phyloP scores from a whole-genome alignment of 1,284 basidiomycete species.

The Tylopilus orsonianus region DNA sequence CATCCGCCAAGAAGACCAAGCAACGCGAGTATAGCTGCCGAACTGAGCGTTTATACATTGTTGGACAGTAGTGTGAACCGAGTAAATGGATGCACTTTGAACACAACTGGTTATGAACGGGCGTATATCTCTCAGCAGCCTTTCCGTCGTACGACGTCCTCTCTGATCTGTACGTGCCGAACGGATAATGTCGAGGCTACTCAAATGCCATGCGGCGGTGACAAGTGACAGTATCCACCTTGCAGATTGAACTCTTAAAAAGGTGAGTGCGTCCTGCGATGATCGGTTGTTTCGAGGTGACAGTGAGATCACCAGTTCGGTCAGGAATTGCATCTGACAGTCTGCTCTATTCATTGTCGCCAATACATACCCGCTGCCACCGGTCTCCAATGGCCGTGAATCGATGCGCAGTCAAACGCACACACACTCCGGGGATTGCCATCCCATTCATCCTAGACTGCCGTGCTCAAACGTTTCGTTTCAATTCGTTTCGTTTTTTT shows the following conservation, averaged over 20 bases:
- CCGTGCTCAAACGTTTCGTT: constrained; percentile 1
- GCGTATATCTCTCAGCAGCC: too few relatives aligned
- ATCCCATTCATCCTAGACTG: not conserved
- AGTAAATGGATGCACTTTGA: too few relatives aligned
- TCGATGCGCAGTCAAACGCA: not conserved
- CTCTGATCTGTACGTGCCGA: too few relatives aligned
- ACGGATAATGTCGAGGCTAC: too few relatives aligned
- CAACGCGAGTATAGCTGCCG: not conserved
- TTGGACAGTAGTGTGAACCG: too few relatives aligned
- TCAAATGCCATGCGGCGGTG: too few relatives aligned
- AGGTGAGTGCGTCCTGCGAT: constrained; percentile 5
- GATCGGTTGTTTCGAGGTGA: constrained; percentile 13
- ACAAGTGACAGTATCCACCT: not conserved
- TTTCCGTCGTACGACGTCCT: too few relatives aligned
- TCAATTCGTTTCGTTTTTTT: not conserved
- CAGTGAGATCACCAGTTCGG: constrained; percentile 11
- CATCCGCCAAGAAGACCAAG: not conserved
- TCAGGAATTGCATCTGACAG: not conserved
- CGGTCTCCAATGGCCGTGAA: not conserved
- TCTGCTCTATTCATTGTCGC: constrained; percentile 1
- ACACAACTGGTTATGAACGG: too few relatives aligned
- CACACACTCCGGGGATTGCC: not conserved
- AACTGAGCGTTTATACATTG: constrained; percentile 6
- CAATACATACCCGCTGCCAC: constrained; percentile 12
- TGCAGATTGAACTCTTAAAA: constrained; percentile 8